Evolutionary conservation across 805 yeast species (phyloP).

Genomic region (Wickerhamiella dianesei): DNA sequence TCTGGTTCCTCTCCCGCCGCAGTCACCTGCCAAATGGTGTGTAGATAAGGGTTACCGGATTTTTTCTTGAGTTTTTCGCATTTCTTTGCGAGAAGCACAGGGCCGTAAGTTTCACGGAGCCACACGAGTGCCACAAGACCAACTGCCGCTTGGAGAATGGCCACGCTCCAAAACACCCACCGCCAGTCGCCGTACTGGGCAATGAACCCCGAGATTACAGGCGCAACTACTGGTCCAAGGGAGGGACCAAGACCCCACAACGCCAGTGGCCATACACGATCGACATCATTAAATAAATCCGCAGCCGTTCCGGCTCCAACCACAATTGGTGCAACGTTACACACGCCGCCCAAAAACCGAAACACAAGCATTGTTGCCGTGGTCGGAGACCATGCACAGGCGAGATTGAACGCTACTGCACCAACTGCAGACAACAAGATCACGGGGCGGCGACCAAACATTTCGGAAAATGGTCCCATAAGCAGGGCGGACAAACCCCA

Average conservation of each 20-base stretch:
- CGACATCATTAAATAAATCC: conserved; percentile 40
- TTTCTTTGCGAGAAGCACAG: conserved; percentile 35
- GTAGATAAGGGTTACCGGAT: conserved; percentile 44
- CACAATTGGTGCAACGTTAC: conserved; percentile 53
- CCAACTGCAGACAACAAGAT: conserved; percentile 39
- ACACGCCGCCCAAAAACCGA: conserved; percentile 51
- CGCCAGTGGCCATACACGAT: conserved; percentile 44
- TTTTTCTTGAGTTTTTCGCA: conserved; percentile 36
- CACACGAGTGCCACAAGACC: conserved; percentile 32
- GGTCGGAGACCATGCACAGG: conserved; percentile 46
- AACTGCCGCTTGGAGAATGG: conserved; percentile 40
- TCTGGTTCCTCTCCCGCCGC: conserved; percentile 10
- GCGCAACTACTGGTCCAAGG: conserved; percentile 41
- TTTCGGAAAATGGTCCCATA: conserved; percentile 55
- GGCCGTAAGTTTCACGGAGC: conserved; percentile 48
- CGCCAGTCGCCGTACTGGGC: conserved; percentile 42
- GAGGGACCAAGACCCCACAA: conserved; percentile 48
- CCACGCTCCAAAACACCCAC: conserved; percentile 48
- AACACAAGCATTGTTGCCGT: conserved; percentile 44
- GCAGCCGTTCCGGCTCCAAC: conserved; percentile 60
- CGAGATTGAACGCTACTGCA: conserved; percentile 31
- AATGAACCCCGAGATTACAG: conserved; percentile 39
- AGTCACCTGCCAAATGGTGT: conserved; percentile 41
- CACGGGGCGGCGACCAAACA: conserved; percentile 48
- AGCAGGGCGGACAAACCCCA: conserved; percentile 56